Evolutionary conservation across 116 monocot species (phyloP), one percentile per base, ranked within the genome.

Genomic region (Iris pallida): DNA sequence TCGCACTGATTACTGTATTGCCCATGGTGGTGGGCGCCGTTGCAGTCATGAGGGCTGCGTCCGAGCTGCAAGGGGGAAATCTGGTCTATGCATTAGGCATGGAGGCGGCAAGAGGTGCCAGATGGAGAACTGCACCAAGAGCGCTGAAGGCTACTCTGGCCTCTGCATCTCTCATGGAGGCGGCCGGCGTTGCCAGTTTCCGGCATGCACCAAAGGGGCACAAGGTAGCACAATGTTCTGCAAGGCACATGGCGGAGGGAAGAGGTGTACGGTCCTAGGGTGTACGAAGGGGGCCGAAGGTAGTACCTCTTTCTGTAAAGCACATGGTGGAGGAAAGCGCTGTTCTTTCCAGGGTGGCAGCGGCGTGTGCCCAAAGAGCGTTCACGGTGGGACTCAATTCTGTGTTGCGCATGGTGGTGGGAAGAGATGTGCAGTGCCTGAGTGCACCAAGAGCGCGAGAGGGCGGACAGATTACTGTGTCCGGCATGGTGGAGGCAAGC

Each of bases 191-290:
- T 90, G 90, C 66, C 80, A 81, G 44, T 83, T 66, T 42, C 78
- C 73, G 14, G 53, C 54, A 30, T 93, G 93, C 70, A 73, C 80
- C 2, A 93, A 93, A 61, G 93, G 93, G 0, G 93, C 93, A 8
- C 93, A 97, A 62, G 89, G 89, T 40, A 90, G 97, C 73, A 92
- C 97, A 7, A 79, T 81, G 68, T 87, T 75, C 75, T 93, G 93
- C 80, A 93, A 93, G 71, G 89, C 87, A 6, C 93, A 93, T 57
- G 93, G 93, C 47, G 93, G 93, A 9, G 93, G 93, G n/a, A 93
- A 89, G 82, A 74, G 93, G 47, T 93, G 93, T 72, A 76, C 80
- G 14, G 55, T 64, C 15, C 47, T 65, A 8, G 86, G 80, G 4
- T 93, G 93, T 74, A 84, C 68, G 3, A 93, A 87, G 55, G 93